Conservation (phyloP, 352 stramenopile species). For the Phytophthora hybrid region DNA sequence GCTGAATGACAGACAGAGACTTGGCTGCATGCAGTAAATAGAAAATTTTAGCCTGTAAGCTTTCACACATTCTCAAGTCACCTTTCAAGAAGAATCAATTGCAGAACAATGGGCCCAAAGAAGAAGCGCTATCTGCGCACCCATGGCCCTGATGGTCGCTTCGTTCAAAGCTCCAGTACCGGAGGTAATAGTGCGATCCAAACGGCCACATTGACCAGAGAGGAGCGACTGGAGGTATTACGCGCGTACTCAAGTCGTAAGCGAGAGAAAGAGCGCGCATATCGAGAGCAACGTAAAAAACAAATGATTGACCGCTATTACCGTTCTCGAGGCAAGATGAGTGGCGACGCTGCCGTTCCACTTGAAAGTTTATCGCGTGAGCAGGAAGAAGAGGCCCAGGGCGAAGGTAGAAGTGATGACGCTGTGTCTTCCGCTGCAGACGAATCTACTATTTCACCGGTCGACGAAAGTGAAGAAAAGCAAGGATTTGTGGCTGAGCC, state of each 20-base stretch:
- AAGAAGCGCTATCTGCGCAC: neutral
- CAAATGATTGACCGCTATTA: neutral
- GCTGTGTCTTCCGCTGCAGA: too few relatives aligned
- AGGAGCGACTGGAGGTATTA: neutral
- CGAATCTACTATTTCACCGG: neutral
- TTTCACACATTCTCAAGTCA: too few relatives aligned
- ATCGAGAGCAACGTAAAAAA: neutral
- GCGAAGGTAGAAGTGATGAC: neutral
- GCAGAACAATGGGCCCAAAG: conserved; percentile 3
- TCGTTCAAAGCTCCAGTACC: neutral
- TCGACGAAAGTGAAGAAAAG: neutral
- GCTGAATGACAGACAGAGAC: too few relatives aligned
- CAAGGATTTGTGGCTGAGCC: too few relatives aligned
- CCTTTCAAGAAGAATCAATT: too few relatives aligned
- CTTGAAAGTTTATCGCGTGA: too few relatives aligned
- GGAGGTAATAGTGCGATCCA: neutral
- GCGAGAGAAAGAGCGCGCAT: neutral
- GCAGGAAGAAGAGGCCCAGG: too few relatives aligned
- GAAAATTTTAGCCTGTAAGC: too few relatives aligned
- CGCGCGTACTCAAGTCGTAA: neutral
- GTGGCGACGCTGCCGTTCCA: neutral
- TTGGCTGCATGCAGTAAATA: too few relatives aligned
- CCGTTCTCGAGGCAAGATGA: neutral
- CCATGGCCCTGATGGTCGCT: neutral
- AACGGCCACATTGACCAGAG: neutral